These are phyloP conservation scores for Nemania diffusa DNA, from an alignment of 2,329 filamentous ascomycete genomes.

Conservation along the genomic window DNA sequence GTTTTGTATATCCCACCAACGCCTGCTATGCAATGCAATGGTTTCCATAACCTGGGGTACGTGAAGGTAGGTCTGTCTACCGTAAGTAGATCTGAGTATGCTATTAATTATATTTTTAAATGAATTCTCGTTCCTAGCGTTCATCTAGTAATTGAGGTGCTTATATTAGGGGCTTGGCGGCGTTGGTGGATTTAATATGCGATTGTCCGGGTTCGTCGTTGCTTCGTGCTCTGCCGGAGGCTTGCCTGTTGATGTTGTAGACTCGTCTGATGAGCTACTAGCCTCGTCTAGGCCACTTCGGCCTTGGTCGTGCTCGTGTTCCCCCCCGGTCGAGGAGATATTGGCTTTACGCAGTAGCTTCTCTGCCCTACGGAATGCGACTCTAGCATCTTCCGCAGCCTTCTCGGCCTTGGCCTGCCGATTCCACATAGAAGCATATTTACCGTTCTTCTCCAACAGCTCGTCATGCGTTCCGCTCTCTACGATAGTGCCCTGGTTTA, in stretches of 20 bases:
- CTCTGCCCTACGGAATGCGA: slow-evolving; percentile 55
- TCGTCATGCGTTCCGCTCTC: slow-evolving; percentile 84
- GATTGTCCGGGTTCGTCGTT: slow-evolving; percentile 24
- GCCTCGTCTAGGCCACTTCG: slow-evolving; percentile 55
- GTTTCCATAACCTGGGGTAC: slow-evolving; percentile 30
- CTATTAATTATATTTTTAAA: too few species aligned
- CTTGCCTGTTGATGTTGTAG: slow-evolving; percentile 36
- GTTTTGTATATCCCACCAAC: slow-evolving; percentile 48
- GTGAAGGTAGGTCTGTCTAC: too few species aligned
- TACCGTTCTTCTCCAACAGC: slow-evolving; percentile 74
- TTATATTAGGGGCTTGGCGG: slow-evolving; percentile 41
- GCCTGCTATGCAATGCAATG: slow-evolving; percentile 44
- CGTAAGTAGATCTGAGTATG: too few species aligned
- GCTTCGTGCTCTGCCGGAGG: slow-evolving; percentile 35
- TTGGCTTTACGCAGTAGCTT: slow-evolving; percentile 62
- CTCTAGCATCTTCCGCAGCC: slow-evolving; percentile 69
- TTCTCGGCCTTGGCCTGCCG: slow-evolving; percentile 85
- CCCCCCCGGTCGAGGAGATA: slow-evolving; percentile 50
- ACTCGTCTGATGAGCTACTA: slow-evolving; percentile 50
- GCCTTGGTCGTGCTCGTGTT: slow-evolving; percentile 43
- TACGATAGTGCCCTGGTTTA: slow-evolving; percentile 78
- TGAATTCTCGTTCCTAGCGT: slow-evolving; percentile 33
- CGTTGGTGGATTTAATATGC: slow-evolving; percentile 7
- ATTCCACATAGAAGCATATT: slow-evolving; percentile 87
- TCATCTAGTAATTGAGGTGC: slow-evolving; percentile 27